Evolutionary conservation across 257 asterid species (phyloP).

Genomic region (Lantana camara): DNA sequence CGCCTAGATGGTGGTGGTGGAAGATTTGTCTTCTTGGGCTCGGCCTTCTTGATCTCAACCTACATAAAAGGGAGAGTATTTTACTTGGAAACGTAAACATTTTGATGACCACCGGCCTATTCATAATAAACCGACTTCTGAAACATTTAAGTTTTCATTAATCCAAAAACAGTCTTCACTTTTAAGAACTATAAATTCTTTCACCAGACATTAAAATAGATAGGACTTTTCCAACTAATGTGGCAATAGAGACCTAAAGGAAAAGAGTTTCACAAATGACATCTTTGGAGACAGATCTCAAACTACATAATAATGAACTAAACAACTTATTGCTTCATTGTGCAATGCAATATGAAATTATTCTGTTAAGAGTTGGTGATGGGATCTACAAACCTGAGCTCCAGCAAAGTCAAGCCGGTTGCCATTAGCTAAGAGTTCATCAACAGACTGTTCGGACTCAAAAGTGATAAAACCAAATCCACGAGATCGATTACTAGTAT

Average conservation of each 20-base stretch:
- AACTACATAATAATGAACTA: slow-evolving; percentile 1
- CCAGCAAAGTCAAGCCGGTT: slow-evolving; percentile 60
- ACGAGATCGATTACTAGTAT: slow-evolving; percentile 60
- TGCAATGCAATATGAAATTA: not conserved
- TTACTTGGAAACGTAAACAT: not conserved
- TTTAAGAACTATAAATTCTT: not conserved
- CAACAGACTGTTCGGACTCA: slow-evolving; percentile 58
- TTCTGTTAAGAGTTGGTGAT: not conserved
- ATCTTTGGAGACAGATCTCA: not conserved
- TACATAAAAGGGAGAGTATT: slow-evolving; percentile 26
- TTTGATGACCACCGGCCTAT: not conserved
- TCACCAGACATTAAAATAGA: slow-evolving; percentile 1
- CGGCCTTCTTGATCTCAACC: slow-evolving; percentile 76
- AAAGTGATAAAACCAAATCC: slow-evolving; percentile 64
- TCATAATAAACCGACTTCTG: no score
- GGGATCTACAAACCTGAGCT: slow-evolving; percentile 44
- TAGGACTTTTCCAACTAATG: not conserved
- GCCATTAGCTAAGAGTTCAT: slow-evolving; percentile 53
- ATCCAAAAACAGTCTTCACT: not conserved
- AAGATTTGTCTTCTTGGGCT: slow-evolving; percentile 57
- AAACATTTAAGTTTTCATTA: not conserved
- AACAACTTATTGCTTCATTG: not conserved
- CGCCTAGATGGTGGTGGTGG: slow-evolving; percentile 46
- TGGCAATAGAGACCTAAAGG: not conserved
- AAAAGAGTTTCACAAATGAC: not conserved